Conservation (phyloP, 2,329 filamentous ascomycete genomes). For the Rutstroemia sp. region DNA sequence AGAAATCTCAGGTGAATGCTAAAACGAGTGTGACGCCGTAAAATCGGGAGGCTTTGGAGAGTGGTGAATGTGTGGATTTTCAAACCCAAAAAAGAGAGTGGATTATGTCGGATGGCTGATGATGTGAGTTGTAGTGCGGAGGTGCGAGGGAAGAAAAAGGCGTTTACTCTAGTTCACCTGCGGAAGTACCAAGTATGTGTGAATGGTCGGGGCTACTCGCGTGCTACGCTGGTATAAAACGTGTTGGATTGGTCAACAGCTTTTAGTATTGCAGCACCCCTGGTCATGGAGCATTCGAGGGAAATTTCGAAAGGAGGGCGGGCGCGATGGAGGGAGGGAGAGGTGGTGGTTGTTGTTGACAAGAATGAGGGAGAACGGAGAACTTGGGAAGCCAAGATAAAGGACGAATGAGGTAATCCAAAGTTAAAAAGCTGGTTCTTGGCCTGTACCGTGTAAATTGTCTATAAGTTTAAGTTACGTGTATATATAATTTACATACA, state of each 20-base stretch:
- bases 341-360: background rate
- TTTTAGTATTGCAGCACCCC: background rate
- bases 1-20: background rate
- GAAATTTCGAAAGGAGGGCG: background rate
- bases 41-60: background rate
- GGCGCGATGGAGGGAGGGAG: no score
- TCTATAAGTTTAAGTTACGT: background rate
- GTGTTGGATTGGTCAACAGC: constrained; percentile 8
- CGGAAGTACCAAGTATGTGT: constrained; percentile 2
- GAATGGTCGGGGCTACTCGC: background rate
- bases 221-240: background rate
- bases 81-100: constrained; percentile 2
- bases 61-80: background rate
- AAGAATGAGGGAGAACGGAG: background rate
- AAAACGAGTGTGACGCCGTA: constrained; percentile 6
- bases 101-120: constrained; percentile 1
- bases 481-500: background rate
- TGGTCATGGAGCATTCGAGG: constrained; percentile 1
- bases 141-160: constrained; percentile 3
- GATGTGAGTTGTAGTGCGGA: constrained; percentile 1
- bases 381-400: no score
- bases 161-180: constrained; percentile 3
- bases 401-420: background rate
- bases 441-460: background rate
- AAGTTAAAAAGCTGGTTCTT: background rate